A percentile compares a stretch with the other conserved stretches of the same genome.
These are phyloP conservation scores for Sanghuangporus baumii DNA, from an alignment of 1,284 basidiomycete species.

Conservation along the genomic window DNA sequence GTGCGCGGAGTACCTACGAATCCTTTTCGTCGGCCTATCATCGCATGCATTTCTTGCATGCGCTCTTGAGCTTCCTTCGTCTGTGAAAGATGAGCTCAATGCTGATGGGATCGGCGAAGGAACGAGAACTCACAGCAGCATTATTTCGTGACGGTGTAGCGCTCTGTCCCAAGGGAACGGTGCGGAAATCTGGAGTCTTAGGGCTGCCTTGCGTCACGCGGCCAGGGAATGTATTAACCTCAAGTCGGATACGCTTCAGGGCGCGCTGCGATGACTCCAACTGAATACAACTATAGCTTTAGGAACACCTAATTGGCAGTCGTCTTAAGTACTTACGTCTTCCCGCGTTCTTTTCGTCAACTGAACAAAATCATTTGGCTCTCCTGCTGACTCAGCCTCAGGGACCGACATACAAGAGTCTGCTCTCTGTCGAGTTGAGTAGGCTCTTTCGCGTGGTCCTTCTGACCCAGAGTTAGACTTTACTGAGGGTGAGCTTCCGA, in stretches of 20 bases:
- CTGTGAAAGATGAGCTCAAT: slow-evolving; percentile 31
- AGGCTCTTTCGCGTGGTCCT: neutral
- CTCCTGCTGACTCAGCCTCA: neutral
- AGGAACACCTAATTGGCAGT: neutral
- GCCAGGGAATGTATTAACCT: slow-evolving; percentile 31
- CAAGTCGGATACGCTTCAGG: slow-evolving; percentile 66
- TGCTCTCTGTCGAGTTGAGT: neutral
- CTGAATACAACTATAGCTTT: slow-evolving; percentile 31
- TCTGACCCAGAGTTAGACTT: neutral
- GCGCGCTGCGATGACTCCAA: slow-evolving; percentile 58
- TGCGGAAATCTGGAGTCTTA: slow-evolving; percentile 25
- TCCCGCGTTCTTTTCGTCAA: slow-evolving; percentile 54
- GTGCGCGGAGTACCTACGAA: slow-evolving; percentile 42
- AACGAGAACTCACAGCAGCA: slow-evolving; percentile 30
- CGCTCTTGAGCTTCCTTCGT: slow-evolving; percentile 66
- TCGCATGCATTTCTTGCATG: slow-evolving; percentile 70
- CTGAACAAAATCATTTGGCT: slow-evolving; percentile 34
- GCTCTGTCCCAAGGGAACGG: slow-evolving; percentile 24
- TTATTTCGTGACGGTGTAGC: slow-evolving; percentile 30
- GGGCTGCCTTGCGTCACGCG: slow-evolving; percentile 1
- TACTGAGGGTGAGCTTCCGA: slow-evolving; percentile 45
- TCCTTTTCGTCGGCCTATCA: slow-evolving; percentile 56
- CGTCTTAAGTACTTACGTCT: slow-evolving; percentile 44
- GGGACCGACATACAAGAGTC: slow-evolving; percentile 1
- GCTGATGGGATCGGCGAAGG: neutral